These are phyloP conservation scores for Veloporphyrellus conicus DNA, from an alignment of 1,284 basidiomycete species.

Conservation along the genomic window DNA sequence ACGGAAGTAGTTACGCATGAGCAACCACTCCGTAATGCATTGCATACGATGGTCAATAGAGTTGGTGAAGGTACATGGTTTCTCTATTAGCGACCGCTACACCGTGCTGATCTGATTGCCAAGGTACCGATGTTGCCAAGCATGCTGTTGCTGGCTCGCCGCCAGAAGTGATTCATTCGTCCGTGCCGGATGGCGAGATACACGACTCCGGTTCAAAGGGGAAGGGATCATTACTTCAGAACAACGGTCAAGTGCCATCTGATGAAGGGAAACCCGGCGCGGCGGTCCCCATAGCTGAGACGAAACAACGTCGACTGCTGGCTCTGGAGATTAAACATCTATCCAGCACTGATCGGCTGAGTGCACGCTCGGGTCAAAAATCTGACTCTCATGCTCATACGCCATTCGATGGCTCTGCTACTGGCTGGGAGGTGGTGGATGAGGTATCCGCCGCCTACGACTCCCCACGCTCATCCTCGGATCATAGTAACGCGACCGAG, in stretches of 20 bases:
- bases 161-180: constrained; percentile 39
- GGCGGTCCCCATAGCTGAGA: constrained; percentile 69
- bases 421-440: constrained; percentile 42
- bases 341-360: constrained; percentile 29
- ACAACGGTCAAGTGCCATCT: constrained; percentile 54
- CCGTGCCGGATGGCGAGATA: not conserved
- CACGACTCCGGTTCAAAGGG: not conserved
- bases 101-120: not conserved
- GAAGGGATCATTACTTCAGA: constrained; percentile 39
- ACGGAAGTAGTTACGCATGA: constrained; percentile 39
- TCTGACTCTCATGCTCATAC: constrained; percentile 16
- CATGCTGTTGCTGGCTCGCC: constrained; percentile 38
- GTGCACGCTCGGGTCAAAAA: constrained; percentile 15
- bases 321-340: constrained; percentile 35
- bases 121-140: constrained; percentile 44
- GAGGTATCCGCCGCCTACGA: constrained; percentile 43
- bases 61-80: constrained; percentile 48
- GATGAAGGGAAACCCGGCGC: constrained; percentile 52
- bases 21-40: constrained; percentile 35
- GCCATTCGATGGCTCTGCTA: constrained; percentile 34
- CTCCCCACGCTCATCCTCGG: constrained; percentile 42
- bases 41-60: constrained; percentile 39
- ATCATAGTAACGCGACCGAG: constrained; percentile 45
- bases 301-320: constrained; percentile 47
- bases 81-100: not conserved